A percentile compares a stretch with the other conserved stretches of the same genome.
phyloP scores from a whole-genome alignment of 2,329 filamentous ascomycete genomes.

The Botrytis hyacinthi region DNA sequence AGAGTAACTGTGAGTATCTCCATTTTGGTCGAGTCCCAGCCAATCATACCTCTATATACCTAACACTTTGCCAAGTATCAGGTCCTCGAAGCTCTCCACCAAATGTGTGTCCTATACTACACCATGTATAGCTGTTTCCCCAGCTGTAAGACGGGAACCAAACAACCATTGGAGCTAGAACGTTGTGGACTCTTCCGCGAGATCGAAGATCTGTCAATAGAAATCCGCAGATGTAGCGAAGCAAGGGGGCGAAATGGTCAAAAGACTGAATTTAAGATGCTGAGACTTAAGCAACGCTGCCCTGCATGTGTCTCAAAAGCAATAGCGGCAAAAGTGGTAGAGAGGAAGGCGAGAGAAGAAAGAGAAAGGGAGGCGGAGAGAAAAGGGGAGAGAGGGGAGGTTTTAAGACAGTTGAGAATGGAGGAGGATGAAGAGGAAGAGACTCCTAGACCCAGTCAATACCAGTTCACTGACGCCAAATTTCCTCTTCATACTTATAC shows the following conservation, averaged over 20 bases:
- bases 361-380: neutral
- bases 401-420: neutral
- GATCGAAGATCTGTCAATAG: neutral
- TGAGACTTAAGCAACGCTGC: neutral
- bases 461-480: neutral
- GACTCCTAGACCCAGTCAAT: neutral
- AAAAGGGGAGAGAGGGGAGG: neutral
- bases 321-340: neutral
- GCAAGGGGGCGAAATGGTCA: neutral
- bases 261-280: neutral
- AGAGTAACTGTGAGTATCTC: neutral
- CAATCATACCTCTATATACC: neutral
- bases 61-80: neutral
- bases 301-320: neutral
- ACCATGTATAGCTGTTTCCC: neutral
- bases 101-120: neutral
- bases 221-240: neutral
- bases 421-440: conserved; percentile 9
- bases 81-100: too few species aligned
- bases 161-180: neutral
- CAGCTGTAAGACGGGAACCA: neutral
- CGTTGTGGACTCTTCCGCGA: neutral
- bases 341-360: neutral
- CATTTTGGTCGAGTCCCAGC: too few species aligned
- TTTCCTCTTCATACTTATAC: conserved; percentile 8